Base-by-base conservation (phyloP, 192 early-diverging fungal genomes). In the Backusella circina region DNA sequence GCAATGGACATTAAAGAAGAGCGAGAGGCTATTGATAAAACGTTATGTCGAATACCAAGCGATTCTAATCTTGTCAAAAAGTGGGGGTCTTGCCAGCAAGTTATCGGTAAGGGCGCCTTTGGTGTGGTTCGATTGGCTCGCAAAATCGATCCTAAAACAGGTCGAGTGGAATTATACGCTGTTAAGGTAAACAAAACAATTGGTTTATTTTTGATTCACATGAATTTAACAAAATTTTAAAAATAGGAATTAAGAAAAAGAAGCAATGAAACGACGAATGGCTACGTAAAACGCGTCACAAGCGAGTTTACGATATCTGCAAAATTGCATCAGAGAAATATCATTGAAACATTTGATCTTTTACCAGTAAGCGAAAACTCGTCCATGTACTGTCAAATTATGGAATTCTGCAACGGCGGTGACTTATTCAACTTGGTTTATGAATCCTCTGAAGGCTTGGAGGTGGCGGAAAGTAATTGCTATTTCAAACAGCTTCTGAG, bases 261-360 rank as follows among this genome's bases (percentile, higher is more conserved):
- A 44, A 70, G 86, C n/a, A 67, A 68, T 35, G 88, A 89, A 77
- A 77, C 83, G 0, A 68, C 79, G 30, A 87, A 81, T 44, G 67
- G 67, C 13, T 89, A 89, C 73, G 82, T 89, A 75, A 83, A 87
- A 23, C 84, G 87, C 21, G 66, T 90, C 18, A 88, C 87, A 10
- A 81, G 87, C 57, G 94, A 95, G 76, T 96, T 96, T 76, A 94
- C 93, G 75, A 96, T 96, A 74, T 86, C 88, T 12, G 93, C 92
- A 6, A 88, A 90, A 6, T 78, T 96, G 5, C 86, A 91, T 39
- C 93, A 95, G 74, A 79, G 80, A 57, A 93, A 96, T 70, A 87
- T 96, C 32, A 90, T 96, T 67, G 79, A 90, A 65, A 95, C 93
- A 0, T 80, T 96, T 16, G 95, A 96, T 77, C 81, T 96, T 64